These are phyloP conservation scores for Paracoccidioides brasiliensis DNA, from an alignment of 2,329 filamentous ascomycete species.

Conservation along the genomic window DNA sequence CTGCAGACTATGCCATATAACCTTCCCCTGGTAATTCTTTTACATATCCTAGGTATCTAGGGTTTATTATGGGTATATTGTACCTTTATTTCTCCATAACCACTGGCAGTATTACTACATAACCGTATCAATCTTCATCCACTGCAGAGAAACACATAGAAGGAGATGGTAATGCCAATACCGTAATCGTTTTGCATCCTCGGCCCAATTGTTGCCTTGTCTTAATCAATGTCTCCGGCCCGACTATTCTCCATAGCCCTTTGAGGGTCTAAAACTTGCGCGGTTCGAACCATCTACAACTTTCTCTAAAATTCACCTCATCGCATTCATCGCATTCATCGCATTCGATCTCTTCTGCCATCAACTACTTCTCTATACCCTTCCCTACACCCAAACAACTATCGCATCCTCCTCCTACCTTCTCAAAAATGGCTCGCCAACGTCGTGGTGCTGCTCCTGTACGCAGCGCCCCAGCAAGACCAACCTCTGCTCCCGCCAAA, in stretches of 20 bases:
- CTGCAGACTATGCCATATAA: neutral
- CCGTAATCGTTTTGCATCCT: neutral
- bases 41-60: too few species aligned
- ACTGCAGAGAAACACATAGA: neutral
- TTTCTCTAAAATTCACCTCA: neutral
- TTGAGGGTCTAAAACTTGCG: neutral
- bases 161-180: neutral
- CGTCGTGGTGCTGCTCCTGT: slow-evolving; percentile 49
- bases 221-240: slow-evolving; percentile 7
- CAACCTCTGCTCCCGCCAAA: slow-evolving; percentile 47
- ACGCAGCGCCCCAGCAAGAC: slow-evolving; percentile 51
- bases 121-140: neutral
- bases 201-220: neutral
- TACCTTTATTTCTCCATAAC: too few species aligned
- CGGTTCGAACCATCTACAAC: neutral
- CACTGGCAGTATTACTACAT: neutral
- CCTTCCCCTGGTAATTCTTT: neutral
- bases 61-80: too few species aligned
- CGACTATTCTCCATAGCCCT: slow-evolving; percentile 2
- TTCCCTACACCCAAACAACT: neutral
- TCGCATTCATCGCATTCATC: neutral
- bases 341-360: neutral
- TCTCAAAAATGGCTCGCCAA: slow-evolving; percentile 60
- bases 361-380: neutral
- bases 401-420: slow-evolving; percentile 8